phyloP scores from a whole-genome alignment of 2,329 filamentous ascomycete genomes.

The Byssothecium circinans region DNA sequence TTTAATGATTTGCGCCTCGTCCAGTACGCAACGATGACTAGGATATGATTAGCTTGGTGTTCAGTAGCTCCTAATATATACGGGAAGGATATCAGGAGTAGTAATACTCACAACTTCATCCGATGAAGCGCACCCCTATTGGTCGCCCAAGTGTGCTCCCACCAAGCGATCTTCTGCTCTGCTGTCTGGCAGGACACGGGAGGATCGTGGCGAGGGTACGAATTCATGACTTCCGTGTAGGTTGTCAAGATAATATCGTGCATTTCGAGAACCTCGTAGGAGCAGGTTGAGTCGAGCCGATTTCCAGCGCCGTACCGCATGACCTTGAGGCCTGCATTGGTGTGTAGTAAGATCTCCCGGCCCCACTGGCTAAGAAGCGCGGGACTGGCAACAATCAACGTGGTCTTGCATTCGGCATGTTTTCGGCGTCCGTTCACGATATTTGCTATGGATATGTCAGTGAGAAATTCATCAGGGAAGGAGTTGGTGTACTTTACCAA shows the following conservation, averaged over 20 bases:
- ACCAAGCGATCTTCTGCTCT: slow-evolving; percentile 45
- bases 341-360: slow-evolving; percentile 36
- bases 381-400: slow-evolving; percentile 48
- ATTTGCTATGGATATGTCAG: slow-evolving; percentile 21
- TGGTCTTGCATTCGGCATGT: slow-evolving; percentile 32
- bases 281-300: slow-evolving; percentile 25
- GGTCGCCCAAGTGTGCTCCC: slow-evolving; percentile 30
- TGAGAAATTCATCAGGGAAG: neutral
- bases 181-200: slow-evolving; percentile 43
- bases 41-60: neutral
- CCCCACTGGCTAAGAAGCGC: slow-evolving; percentile 47
- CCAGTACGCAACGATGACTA: slow-evolving; percentile 56
- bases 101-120: slow-evolving; percentile 17
- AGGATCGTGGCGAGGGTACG: slow-evolving; percentile 46
- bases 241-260: slow-evolving; percentile 47
- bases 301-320: slow-evolving; percentile 31
- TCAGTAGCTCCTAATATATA: too few species aligned
- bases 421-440: slow-evolving; percentile 45
- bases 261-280: slow-evolving; percentile 10
- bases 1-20: slow-evolving; percentile 57
- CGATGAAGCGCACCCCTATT: slow-evolving; percentile 39
- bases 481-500: too few species aligned
- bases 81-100: too few species aligned
- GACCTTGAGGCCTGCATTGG: slow-evolving; percentile 17
- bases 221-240: slow-evolving; percentile 45